Conservation (phyloP, 2,329 filamentous ascomycete species). For the Colletotrichum sojae region DNA sequence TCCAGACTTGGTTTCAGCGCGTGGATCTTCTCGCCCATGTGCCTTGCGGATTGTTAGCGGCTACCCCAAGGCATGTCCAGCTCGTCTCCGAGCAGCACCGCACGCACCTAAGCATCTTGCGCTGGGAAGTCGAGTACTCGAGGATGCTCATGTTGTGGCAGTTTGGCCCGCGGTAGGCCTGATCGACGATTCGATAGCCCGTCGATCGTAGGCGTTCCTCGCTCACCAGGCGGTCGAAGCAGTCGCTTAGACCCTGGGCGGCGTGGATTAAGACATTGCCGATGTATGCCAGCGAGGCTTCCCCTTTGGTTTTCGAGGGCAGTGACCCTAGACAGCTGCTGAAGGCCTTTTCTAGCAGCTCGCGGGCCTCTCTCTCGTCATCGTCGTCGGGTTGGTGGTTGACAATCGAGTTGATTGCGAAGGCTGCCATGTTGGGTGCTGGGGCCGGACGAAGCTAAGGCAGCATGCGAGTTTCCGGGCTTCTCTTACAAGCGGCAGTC, state of each 20-base stretch:
- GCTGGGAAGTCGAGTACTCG: conserved; percentile 26
- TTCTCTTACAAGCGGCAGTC: conserved; percentile 2
- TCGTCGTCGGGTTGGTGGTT: conserved; percentile 17
- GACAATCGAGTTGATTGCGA: conserved; percentile 29
- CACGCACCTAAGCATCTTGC: conserved; percentile 32
- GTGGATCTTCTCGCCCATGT: conserved; percentile 21
- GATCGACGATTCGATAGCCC: conserved; percentile 31
- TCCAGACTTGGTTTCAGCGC: not conserved
- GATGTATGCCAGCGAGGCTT: conserved; percentile 19
- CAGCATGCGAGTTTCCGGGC: not conserved
- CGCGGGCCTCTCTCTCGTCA: conserved; percentile 10
- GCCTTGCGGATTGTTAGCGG: conserved; percentile 2
- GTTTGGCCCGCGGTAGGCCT: conserved; percentile 16
- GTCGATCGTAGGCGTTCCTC: conserved; percentile 32
- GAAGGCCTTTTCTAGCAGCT: conserved; percentile 16
- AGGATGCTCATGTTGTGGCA: conserved; percentile 34
- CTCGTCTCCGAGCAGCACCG: not conserved
- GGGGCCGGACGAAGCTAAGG: not conserved
- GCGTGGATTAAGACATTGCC: conserved; percentile 19
- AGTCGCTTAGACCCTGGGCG: conserved; percentile 10
- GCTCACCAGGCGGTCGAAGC: conserved; percentile 15
- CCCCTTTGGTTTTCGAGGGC: conserved; percentile 10
- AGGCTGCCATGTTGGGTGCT: conserved; percentile 5
- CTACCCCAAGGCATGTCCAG: not conserved
- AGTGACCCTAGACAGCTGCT: conserved; percentile 1